Conservation (phyloP, 371 early-diverging fungal genomes). For the Circinella minor region DNA sequence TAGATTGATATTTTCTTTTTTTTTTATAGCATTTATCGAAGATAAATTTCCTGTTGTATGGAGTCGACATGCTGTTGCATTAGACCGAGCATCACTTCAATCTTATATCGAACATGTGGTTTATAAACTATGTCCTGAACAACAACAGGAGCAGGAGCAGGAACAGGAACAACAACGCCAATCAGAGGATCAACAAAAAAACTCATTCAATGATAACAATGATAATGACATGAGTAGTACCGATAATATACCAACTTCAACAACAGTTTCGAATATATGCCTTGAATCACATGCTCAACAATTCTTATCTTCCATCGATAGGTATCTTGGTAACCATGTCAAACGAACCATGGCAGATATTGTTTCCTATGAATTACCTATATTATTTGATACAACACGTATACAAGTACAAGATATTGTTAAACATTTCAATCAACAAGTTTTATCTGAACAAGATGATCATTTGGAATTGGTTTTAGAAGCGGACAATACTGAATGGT, state of each 20-base stretch:
- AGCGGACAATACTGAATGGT: constrained; percentile 10
- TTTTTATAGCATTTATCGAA: constrained; percentile 35
- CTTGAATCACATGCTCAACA: constrained; percentile 18
- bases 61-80: constrained; percentile 31
- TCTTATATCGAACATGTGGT: constrained; percentile 20
- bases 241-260: background rate
- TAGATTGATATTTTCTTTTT: background rate
- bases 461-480: constrained; percentile 15
- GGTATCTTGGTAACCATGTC: constrained; percentile 22
- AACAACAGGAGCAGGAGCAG: background rate
- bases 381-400: constrained; percentile 20
- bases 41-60: constrained; percentile 41
- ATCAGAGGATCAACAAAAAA: background rate
- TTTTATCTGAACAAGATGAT: constrained; percentile 5
- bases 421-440: constrained; percentile 19
- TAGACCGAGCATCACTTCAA: constrained; percentile 28
- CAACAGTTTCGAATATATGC: constrained; percentile 16
- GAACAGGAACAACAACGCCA: background rate
- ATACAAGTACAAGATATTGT: constrained; percentile 20
- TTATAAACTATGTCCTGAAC: background rate
- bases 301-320: constrained; percentile 21
- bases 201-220: background rate
- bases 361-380: constrained; percentile 20
- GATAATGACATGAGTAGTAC: too few species aligned
- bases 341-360: constrained; percentile 21